Conservation (phyloP, 1,284 basidiomycete genomes). For the Kalmanozyma brasiliensis region DNA sequence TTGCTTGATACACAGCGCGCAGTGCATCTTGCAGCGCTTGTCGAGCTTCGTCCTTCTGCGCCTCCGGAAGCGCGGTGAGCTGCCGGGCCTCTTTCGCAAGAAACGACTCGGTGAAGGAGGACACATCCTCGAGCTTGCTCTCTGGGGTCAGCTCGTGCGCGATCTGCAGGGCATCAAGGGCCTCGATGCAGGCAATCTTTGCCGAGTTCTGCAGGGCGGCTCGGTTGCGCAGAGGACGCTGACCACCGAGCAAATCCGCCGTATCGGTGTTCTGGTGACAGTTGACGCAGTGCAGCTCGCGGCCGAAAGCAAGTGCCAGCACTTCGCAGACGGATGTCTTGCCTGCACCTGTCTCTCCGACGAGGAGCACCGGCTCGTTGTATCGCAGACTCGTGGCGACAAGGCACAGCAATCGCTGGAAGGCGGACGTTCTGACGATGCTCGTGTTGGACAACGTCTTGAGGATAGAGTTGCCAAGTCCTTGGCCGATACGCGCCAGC, state of each 20-base stretch:
- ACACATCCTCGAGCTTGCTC: slow-evolving; percentile 36
- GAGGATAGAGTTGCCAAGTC: slow-evolving; percentile 30
- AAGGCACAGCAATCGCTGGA: slow-evolving; percentile 88
- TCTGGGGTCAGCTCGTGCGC: slow-evolving; percentile 21
- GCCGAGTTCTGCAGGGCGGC: slow-evolving; percentile 68
- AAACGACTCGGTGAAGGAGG: slow-evolving; percentile 26
- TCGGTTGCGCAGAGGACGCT: slow-evolving; percentile 90
- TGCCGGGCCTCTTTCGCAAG: slow-evolving; percentile 18
- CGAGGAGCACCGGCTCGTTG: slow-evolving; percentile 95
- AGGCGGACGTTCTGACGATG: slow-evolving; percentile 90
- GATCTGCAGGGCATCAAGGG: slow-evolving; percentile 46
- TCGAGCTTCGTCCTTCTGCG: slow-evolving; percentile 11
- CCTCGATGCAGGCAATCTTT: slow-evolving; percentile 58
- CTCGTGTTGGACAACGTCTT: slow-evolving; percentile 69
- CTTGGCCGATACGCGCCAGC: slow-evolving; percentile 46
- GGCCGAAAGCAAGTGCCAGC: slow-evolving; percentile 77
- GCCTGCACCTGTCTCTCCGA: slow-evolving; percentile 96
- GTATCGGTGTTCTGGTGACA: slow-evolving; percentile 99
- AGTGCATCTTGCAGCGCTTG: slow-evolving; percentile 69
- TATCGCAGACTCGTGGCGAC: slow-evolving; percentile 84
- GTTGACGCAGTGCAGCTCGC: slow-evolving; percentile 81
- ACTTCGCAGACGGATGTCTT: slow-evolving; percentile 98
- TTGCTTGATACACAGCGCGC: slow-evolving; percentile 70
- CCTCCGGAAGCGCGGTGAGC: slow-evolving; percentile 10
- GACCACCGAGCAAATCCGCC: slow-evolving; percentile 92